Evolutionary conservation across 2,329 filamentous ascomycete genomes (phyloP).

Genomic region (Fusarium sarcochroum): DNA sequence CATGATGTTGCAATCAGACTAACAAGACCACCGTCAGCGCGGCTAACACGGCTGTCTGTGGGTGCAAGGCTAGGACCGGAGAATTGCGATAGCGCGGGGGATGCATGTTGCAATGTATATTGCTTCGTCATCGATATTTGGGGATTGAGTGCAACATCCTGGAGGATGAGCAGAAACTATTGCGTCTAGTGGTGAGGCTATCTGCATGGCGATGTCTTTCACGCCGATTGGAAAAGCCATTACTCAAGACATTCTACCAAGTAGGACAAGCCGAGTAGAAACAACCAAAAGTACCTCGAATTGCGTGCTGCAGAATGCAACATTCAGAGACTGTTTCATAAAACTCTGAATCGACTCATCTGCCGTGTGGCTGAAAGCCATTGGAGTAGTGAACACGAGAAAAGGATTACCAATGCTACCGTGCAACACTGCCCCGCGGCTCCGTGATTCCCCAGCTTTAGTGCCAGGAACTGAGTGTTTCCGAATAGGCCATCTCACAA

Average conservation of each 20-base stretch:
- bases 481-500: background rate
- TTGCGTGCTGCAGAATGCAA: background rate
- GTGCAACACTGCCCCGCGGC: conserved; percentile 15
- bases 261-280: background rate
- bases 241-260: background rate
- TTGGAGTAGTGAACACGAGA: background rate
- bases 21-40: conserved; percentile 15
- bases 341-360: conserved; percentile 18
- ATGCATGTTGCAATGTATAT: conserved; percentile 16
- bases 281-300: background rate
- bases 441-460: conserved; percentile 4
- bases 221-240: background rate
- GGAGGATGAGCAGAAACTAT: background rate
- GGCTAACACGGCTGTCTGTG: conserved; percentile 31
- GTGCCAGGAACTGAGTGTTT: conserved; percentile 9
- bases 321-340: background rate
- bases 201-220: background rate
- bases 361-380: conserved; percentile 28
- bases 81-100: conserved; percentile 12
- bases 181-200: background rate
- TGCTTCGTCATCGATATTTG: conserved; percentile 11
- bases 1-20: conserved; percentile 2
- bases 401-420: background rate
- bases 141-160: background rate
- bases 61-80: conserved; percentile 7